A percentile compares a stretch with the other conserved stretches of the same genome.
These are phyloP conservation scores for Nemania sp. DNA, from an alignment of 2,329 filamentous ascomycete genomes.

Conservation along the genomic window DNA sequence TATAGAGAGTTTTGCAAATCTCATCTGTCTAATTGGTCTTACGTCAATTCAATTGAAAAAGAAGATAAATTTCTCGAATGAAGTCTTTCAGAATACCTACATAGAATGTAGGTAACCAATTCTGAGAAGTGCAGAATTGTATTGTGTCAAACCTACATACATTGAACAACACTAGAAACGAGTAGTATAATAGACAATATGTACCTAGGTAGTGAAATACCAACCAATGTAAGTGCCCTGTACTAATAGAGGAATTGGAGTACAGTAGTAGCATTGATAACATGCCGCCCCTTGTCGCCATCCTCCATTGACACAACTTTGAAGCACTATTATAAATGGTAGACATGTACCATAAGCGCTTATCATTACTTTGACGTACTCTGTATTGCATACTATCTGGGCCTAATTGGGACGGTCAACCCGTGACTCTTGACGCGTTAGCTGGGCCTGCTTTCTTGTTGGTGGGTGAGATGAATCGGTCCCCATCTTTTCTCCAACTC, in stretches of 20 bases:
- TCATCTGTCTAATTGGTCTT: constrained; percentile 5
- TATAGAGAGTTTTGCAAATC: constrained; percentile 1
- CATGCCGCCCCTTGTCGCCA: constrained; percentile 13
- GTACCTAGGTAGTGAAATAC: not conserved
- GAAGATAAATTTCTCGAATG: constrained; percentile 23
- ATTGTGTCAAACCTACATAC: too few species aligned
- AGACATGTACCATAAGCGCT: constrained; percentile 1
- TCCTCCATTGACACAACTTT: not conserved
- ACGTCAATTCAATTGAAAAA: constrained; percentile 1
- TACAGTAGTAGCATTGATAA: constrained; percentile 9
- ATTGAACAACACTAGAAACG: too few species aligned
- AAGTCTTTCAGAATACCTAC: not conserved
- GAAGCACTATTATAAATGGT: not conserved
- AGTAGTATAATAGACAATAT: not conserved
- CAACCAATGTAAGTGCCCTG: not conserved
- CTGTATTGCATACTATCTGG: not conserved
- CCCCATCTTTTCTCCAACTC: constrained; percentile 25
- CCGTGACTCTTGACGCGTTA: constrained; percentile 8
- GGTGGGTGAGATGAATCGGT: constrained; percentile 14
- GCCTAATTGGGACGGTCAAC: constrained; percentile 9
- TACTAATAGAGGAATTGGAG: not conserved
- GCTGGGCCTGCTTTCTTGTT: not conserved
- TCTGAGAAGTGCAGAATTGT: too few species aligned
- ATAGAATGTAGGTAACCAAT: not conserved
- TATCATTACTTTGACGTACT: constrained; percentile 2